Evolutionary conservation across 148 eudicot genomes (phyloP), one percentile per base, ranked within the genome.

Genomic region (Rhododendron griersonianum): DNA sequence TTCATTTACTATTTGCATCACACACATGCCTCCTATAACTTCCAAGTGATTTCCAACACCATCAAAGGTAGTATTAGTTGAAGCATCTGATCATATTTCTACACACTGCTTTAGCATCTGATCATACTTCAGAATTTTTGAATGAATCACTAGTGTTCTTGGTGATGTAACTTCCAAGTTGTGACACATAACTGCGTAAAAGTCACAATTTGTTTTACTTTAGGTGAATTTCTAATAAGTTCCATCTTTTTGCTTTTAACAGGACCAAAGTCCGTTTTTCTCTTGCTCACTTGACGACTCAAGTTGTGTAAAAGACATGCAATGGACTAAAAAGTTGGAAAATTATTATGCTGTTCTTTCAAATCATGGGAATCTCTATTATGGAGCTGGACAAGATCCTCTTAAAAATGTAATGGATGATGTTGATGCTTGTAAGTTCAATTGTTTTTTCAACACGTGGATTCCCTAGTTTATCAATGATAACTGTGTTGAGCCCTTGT

Each of bases 361-460:
- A 75, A 82, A 84, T 86, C 73, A 73, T 75, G 95, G 96, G 78
- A 91, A 86, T 80, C 57, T 97, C 75, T 90, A 91, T 87, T 37
- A 65, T 77, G 99, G 99, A 88, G 89, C 86, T 87, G 91, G 90
- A 81, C 87, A 90, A 85, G 90, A 87, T 25, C 86, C 93, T 87
- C 91, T 90, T 81, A 87, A 71, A 39, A 37, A 85, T 48, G 88
- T 90, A 45, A 91, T 93, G 95, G 98, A 93, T 86, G 86, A 90
- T 79, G 93, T 94, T 87, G 98, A 95, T 92, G 94, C 96, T 87
- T 95, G 99, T 97, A 87, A 87, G 90, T 65, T 59, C 51, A 25
- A 35, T 25, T 73, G 57, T 48, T 57, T 41, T 82, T 21, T 84
- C 35, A 15, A 80, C 65, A 28, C 45, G 2, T 67, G 41, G 25